Evolutionary conservation across 192 early-diverging fungal genomes (phyloP).

Genomic region (Piromyces finnis): DNA sequence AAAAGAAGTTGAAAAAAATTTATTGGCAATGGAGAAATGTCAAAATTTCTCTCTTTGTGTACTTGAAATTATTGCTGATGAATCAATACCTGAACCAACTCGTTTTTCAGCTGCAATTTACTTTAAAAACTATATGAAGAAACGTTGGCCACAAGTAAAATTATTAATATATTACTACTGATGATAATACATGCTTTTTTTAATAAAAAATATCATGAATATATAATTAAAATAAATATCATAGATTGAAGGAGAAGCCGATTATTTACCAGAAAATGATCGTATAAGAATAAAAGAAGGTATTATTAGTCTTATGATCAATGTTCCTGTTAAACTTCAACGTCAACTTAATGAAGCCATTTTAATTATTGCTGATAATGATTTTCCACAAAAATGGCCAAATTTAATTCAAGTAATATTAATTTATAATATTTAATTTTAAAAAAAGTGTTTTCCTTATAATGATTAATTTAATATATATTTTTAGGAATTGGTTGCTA

Average conservation of each 20-base stretch:
- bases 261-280: constrained; percentile 39
- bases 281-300: constrained; percentile 61
- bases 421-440: neutral
- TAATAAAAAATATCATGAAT: constrained; percentile 11
- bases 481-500: constrained; percentile 54
- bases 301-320: constrained; percentile 75
- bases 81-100: neutral
- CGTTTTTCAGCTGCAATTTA: constrained; percentile 69
- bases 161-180: neutral
- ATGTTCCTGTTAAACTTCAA: constrained; percentile 57
- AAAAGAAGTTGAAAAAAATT: neutral
- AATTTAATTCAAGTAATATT: constrained; percentile 42
- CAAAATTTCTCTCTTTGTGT: neutral
- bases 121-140: constrained; percentile 94
- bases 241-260: constrained; percentile 24
- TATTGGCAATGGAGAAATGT: neutral
- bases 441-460: too few relatives aligned
- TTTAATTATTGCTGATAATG: constrained; percentile 76
- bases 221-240: constrained; percentile 3
- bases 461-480: too few relatives aligned
- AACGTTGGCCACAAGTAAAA: constrained; percentile 50
- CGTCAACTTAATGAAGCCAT: constrained; percentile 82
- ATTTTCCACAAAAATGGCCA: constrained; percentile 85
- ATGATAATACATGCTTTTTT: too few relatives aligned
- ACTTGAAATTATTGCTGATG: neutral